Base-by-base conservation (phyloP, 495 filamentous ascomycete species). In the Xylaria cubensis region DNA sequence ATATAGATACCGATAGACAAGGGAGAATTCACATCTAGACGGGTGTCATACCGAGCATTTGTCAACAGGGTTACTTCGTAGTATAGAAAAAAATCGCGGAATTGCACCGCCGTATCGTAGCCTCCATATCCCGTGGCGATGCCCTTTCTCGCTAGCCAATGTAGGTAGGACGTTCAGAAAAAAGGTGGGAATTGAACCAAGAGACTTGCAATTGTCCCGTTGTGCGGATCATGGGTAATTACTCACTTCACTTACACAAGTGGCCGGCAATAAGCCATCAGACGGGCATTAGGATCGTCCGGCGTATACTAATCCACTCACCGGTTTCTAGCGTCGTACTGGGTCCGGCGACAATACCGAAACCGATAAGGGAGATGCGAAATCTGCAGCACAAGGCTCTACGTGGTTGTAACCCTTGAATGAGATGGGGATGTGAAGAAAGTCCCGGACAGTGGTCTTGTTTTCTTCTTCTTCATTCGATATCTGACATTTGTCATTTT, bases 271-370 rank as follows among this genome's bases (percentile, higher is more conserved):
- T 34, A 56, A 53, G 64, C 46, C 34, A 71, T 70, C 68, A 71
- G 69, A 71, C 69, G 69, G 69, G 69, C 69, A 71, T 71, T 55
- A 34, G 69, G 48, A 71, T 64, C 48, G n/a, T 44, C 68, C 68
- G 68, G 68, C 32, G 58, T 7, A 41, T 51, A 70, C 56, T 2
- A 51, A 42, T 64, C 39, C 61, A 55, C 34, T 56, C 69, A 64
- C 69, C 59, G 59, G 59, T 64, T 39, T 64, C 29, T 48, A 64
- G 21, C 34, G 59, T 64, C 13, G 69, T 24, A 64, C 59, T n/a
- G 61, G 32, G 15, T 48, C 59, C 46, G 69, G 59, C 46, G 59
- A 64, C 51, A 46, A 62, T 63, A 48, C 68, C 68, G 68, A 70
- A 70, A 63, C 32, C 44, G 29, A 63, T 24, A 10, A 24, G 39